Conservation (phyloP, 352 stramenopile genomes). For the Pythium angustatum region DNA sequence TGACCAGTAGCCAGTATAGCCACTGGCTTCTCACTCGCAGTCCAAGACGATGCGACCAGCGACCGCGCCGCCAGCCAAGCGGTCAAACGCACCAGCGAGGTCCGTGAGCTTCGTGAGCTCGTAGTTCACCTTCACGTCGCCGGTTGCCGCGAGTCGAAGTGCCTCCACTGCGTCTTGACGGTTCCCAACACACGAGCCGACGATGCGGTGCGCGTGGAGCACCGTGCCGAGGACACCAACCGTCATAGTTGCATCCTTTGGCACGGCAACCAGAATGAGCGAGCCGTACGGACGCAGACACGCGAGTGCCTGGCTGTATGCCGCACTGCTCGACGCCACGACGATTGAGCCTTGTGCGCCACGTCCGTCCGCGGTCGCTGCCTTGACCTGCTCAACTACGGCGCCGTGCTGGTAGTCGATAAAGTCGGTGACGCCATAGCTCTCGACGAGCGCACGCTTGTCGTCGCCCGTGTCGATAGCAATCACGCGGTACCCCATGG, state of each 20-base stretch:
- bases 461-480: conserved; percentile 65
- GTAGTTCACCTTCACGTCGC: too few relatives aligned
- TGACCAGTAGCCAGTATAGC: too few relatives aligned
- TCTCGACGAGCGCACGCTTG: conserved; percentile 63
- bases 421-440: conserved; percentile 72
- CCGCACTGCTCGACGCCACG: conserved; percentile 56
- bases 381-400: conserved; percentile 45
- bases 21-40: too few relatives aligned
- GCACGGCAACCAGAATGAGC: conserved; percentile 70
- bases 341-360: conserved; percentile 74
- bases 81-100: too few relatives aligned
- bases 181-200: too few relatives aligned
- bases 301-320: conserved; percentile 55
- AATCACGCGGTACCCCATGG: conserved; percentile 68
- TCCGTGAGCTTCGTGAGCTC: too few relatives aligned
- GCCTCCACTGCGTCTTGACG: too few relatives aligned
- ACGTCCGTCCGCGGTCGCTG: conserved; percentile 41
- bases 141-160: too few relatives aligned
- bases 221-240: conserved; percentile 40
- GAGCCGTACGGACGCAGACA: conserved; percentile 69
- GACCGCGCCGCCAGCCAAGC: too few relatives aligned
- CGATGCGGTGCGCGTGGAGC: conserved; percentile 44
- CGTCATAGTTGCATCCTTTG: conserved; percentile 49
- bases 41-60: too few relatives aligned
- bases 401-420: conserved; percentile 69